Conservation (phyloP, 1,284 basidiomycete species). For the Thecaphora thlaspeos region DNA sequence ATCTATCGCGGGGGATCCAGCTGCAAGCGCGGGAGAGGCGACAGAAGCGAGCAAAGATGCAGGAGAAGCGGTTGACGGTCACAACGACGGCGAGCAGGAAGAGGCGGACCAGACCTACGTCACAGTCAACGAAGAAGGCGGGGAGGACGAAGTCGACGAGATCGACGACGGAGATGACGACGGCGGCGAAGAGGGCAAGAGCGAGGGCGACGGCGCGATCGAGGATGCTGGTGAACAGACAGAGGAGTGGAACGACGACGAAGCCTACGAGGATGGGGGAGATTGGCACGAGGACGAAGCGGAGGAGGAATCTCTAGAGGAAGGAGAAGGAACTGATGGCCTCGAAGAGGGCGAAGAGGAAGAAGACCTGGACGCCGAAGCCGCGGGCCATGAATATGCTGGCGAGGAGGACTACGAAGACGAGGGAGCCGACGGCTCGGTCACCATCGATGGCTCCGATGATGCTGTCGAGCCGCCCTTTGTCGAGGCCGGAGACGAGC, state of each 20-base stretch:
- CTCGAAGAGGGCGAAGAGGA: constrained; percentile 9
- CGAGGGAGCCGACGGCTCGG: background rate
- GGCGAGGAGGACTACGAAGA: constrained; percentile 4
- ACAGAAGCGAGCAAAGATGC: no score
- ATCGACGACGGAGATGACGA: constrained; percentile 2
- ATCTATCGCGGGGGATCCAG: constrained; percentile 4
- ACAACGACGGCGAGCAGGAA: background rate
- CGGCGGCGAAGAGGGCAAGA: background rate
- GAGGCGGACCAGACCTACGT: constrained; percentile 1
- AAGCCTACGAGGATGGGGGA: constrained; percentile 4
- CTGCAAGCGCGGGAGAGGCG: background rate
- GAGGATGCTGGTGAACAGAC: background rate
- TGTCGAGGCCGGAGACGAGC: background rate
- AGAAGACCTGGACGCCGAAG: constrained; percentile 4
- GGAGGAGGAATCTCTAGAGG: constrained; percentile 5
- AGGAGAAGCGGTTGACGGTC: constrained; percentile 3
- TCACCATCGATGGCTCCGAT: background rate
- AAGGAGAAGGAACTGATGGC: constrained; percentile 5
- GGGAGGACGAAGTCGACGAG: constrained; percentile 6
- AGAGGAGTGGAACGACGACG: constrained; percentile 1
- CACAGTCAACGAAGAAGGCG: constrained; percentile 4
- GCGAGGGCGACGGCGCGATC: background rate
- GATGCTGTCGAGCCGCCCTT: no score
- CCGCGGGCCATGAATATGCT: background rate
- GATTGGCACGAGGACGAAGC: constrained; percentile 2